phyloP scores from a whole-genome alignment of 768 basidiomycete genomes.

The Mycena capillaripes region DNA sequence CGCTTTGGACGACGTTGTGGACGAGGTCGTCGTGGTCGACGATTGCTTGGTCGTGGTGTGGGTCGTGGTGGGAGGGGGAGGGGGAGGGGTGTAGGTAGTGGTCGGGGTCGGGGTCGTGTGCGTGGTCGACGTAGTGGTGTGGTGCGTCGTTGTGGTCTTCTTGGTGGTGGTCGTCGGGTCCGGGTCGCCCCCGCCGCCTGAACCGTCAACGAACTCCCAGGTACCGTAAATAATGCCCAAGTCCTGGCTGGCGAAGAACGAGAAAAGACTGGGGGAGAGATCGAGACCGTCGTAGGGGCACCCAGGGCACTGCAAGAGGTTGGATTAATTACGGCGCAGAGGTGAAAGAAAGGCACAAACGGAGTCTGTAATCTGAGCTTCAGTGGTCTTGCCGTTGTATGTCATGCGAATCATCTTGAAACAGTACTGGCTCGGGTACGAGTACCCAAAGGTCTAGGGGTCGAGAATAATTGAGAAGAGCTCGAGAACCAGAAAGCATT shows the following conservation, averaged over 20 bases:
- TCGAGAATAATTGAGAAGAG: background rate
- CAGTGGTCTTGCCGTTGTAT: slow-evolving; percentile 70
- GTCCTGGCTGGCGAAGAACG: slow-evolving; percentile 63
- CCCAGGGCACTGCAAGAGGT: slow-evolving; percentile 66
- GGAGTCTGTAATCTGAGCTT: slow-evolving; percentile 71
- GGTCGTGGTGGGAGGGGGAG: slow-evolving; percentile 37
- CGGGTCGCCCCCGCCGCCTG: slow-evolving; percentile 37
- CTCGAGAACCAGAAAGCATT: background rate
- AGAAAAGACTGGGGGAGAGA: slow-evolving; percentile 76
- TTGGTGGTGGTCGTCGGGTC: slow-evolving; percentile 41
- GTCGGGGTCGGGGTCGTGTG: slow-evolving; percentile 36
- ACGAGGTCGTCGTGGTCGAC: slow-evolving; percentile 11
- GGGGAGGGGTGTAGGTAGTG: slow-evolving; percentile 29
- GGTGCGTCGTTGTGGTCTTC: slow-evolving; percentile 40
- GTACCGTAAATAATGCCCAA: slow-evolving; percentile 71
- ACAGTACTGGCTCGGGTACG: slow-evolving; percentile 74
- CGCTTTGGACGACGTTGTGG: slow-evolving; percentile 32
- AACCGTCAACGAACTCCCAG: slow-evolving; percentile 69
- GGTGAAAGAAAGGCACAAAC: slow-evolving; percentile 21
- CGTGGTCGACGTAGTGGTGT: slow-evolving; percentile 42
- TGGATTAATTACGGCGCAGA: background rate
- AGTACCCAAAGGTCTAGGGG: slow-evolving; percentile 19
- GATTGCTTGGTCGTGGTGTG: slow-evolving; percentile 37
- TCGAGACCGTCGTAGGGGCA: slow-evolving; percentile 79
- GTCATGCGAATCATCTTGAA: slow-evolving; percentile 72